Base-by-base conservation (phyloP, 352 stramenopile species). In the Globisporangium barbulae region DNA sequence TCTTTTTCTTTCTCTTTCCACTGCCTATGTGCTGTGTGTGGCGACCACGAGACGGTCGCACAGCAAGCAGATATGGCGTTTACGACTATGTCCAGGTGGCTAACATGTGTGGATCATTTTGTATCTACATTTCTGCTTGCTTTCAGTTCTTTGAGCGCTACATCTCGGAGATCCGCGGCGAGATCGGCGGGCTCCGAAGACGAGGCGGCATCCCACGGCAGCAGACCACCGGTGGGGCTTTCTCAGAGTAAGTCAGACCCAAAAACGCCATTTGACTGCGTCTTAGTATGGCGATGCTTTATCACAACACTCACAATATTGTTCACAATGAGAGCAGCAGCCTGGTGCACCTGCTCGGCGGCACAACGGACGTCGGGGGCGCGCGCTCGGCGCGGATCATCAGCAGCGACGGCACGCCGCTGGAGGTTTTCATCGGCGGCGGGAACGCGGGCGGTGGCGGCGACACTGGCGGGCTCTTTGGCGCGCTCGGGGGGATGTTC, bases 391-490 rank as follows among this genome's bases (percentile, higher is more conserved):
- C 72, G 15, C 80, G 81, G 19, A 83, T 93, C 31, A 80, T 90
- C 60, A 86, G 74, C 60, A 79, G 78, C 53, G 78, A 74, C 53
- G 87, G 85, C 2, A 88, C 73, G 13, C 87, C 87, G 7, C 72
- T 96, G 10, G 85, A 96, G 53, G 77, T 94, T 35, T 93, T 78
- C 57, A 79, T 96, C n/a, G 89, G 74, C 37, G 25, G 85, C 10
- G 72, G 65, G 1, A 72, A 72, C 33, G 49, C 28, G 12, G 28
- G 25, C 6, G 49, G 15, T 1, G 77, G 81, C 60, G 72, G 54
- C 39, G 71, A 80, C 21, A 67, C 68, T 0, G 71, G 73, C n/a
- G 79, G 81, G 0, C 64, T 93, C 56, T 77, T 88, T 63, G 74
- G 76, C 25, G 79, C 82, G n/a, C 56, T 93, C 2, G 74, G 81